phyloP scores from a whole-genome alignment of 441 rosid species.

The Adansonia grandidieri region DNA sequence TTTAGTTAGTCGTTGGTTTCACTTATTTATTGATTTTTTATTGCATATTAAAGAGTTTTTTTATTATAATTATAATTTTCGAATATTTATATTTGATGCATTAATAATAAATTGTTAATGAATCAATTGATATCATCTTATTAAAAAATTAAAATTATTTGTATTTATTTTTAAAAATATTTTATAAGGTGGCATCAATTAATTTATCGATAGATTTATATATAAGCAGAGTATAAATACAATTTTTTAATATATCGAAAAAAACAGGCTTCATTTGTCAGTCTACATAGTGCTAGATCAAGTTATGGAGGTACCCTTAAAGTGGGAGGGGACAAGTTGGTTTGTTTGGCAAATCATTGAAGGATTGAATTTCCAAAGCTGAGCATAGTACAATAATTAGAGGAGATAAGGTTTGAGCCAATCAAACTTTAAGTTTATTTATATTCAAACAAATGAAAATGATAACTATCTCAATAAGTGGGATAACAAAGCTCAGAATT shows the following conservation, averaged over 20 bases:
- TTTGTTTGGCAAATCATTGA: conserved; percentile 14
- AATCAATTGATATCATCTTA: too few species aligned
- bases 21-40: too few species aligned
- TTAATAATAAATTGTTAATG: too few species aligned
- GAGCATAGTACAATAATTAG: conserved; percentile 2
- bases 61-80: too few species aligned
- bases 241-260: background rate
- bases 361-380: background rate
- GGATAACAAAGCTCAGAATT: background rate
- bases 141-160: too few species aligned
- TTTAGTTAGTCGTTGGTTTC: too few species aligned
- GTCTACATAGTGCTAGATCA: background rate
- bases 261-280: background rate
- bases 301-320: background rate
- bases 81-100: too few species aligned
- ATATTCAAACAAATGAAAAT: background rate
- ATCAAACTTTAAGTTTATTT: background rate
- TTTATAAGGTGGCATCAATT: too few species aligned
- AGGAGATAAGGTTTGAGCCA: conserved; percentile 24
- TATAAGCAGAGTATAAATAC: background rate
- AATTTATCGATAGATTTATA: too few species aligned
- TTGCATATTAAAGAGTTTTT: too few species aligned
- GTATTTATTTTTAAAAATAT: too few species aligned
- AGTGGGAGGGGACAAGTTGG: background rate
- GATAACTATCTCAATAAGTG: conserved; percentile 8